These are phyloP conservation scores for Ambrosiella xylebori DNA, from an alignment of 2,329 filamentous ascomycete species.

Conservation along the genomic window DNA sequence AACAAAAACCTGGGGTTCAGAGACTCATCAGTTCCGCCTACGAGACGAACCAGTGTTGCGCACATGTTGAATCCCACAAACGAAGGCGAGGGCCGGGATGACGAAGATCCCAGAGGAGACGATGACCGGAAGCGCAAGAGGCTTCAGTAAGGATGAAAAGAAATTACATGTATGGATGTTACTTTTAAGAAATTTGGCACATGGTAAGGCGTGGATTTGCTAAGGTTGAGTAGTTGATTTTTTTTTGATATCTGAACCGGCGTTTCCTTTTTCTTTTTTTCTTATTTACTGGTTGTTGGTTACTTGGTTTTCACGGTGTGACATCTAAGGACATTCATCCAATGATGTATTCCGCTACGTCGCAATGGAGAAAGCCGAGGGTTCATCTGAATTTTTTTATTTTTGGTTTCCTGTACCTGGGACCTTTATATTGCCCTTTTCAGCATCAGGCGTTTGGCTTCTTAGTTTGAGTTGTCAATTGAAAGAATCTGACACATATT, in stretches of 20 bases:
- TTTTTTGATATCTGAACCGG: background rate
- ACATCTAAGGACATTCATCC: too few species aligned
- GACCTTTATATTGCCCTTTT: too few species aligned
- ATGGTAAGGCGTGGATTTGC: background rate
- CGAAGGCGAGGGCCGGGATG: slow-evolving; percentile 29
- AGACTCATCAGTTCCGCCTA: slow-evolving; percentile 39
- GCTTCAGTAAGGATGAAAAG: slow-evolving; percentile 24
- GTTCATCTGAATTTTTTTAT: too few species aligned
- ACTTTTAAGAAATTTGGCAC: background rate
- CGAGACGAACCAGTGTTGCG: slow-evolving; percentile 42
- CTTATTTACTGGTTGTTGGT: too few species aligned
- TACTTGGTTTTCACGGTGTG: too few species aligned
- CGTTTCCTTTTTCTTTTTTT: too few species aligned
- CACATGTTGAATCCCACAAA: slow-evolving; percentile 46
- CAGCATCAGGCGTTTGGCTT: too few species aligned
- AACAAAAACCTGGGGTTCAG: slow-evolving; percentile 33
- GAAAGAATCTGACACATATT: too few species aligned
- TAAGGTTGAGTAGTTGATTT: background rate
- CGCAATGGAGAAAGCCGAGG: too few species aligned
- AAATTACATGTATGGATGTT: background rate
- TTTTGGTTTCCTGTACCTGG: too few species aligned
- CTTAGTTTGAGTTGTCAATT: too few species aligned
- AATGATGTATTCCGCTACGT: too few species aligned
- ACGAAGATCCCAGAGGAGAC: slow-evolving; percentile 39
- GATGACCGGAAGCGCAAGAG: slow-evolving; percentile 47